These are phyloP conservation scores for Nakaseomyces kungkrabaensis DNA, from an alignment of 1,139 yeast genomes.

Conservation along the genomic window DNA sequence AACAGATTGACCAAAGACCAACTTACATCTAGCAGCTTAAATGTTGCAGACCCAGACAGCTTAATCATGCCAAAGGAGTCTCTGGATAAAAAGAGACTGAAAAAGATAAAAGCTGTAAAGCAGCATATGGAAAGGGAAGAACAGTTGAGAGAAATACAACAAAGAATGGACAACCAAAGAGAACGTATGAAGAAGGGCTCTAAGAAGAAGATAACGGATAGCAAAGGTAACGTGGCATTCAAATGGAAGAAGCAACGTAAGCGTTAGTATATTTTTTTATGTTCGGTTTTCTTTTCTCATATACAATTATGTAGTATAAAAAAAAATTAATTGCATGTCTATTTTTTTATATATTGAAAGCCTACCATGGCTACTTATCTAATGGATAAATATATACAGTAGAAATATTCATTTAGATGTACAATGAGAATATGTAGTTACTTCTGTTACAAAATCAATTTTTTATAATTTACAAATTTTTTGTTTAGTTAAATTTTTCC, in stretches of 20 bases:
- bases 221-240: constrained; percentile 58
- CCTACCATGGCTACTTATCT: too few relatives aligned
- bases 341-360: too few relatives aligned
- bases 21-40: constrained; percentile 27
- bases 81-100: constrained; percentile 46
- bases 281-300: not conserved
- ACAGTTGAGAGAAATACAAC: constrained; percentile 58
- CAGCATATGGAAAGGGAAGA: constrained; percentile 56
- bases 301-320: not conserved
- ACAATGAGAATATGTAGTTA: too few relatives aligned
- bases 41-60: constrained; percentile 18
- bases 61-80: constrained; percentile 33
- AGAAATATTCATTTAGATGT: too few relatives aligned
- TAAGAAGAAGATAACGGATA: constrained; percentile 60
- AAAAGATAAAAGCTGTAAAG: constrained; percentile 46
- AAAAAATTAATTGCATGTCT: too few relatives aligned
- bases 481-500: too few relatives aligned
- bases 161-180: constrained; percentile 63
- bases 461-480: too few relatives aligned
- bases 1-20: constrained; percentile 63
- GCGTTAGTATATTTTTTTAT: constrained; percentile 32
- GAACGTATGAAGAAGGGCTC: constrained; percentile 88
- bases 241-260: constrained; percentile 86
- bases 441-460: too few relatives aligned
- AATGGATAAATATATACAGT: too few relatives aligned